Conservation (phyloP, 805 yeast species). For the Candida hispaniensis region DNA sequence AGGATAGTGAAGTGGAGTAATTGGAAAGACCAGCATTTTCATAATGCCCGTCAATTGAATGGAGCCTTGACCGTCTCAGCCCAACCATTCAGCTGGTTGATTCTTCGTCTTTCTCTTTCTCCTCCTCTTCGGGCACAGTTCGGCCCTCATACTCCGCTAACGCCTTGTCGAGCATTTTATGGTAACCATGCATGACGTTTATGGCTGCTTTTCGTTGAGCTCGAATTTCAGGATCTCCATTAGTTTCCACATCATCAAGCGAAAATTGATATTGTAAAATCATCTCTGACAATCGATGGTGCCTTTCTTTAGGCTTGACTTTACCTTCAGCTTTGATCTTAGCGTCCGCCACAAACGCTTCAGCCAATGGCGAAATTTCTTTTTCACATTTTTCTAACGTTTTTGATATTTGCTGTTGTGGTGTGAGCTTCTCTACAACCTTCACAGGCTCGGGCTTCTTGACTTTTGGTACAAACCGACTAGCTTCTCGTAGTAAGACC, state of each 20-base stretch:
- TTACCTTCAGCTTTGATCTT: conserved; percentile 20
- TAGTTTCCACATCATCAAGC: conserved; percentile 30
- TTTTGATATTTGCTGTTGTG: conserved; percentile 23
- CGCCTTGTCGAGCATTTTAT: conserved; percentile 23
- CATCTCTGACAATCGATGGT: conserved; percentile 28
- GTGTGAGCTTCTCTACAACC: conserved; percentile 17
- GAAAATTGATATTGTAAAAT: conserved; percentile 29
- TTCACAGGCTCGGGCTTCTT: conserved; percentile 16
- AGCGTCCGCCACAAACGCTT: conserved; percentile 19
- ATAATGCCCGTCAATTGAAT: no score
- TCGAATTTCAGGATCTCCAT: conserved; percentile 27
- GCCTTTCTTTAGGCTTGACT: conserved; percentile 24
- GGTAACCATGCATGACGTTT: conserved; percentile 27
- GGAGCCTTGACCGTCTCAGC: no score
- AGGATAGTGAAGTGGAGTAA: no score
- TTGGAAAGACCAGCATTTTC: no score
- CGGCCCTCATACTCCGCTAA: neutral
- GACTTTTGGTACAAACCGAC: conserved; percentile 4
- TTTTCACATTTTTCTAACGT: conserved; percentile 22
- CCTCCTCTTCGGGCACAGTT: no score
- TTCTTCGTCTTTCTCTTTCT: no score
- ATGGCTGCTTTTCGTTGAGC: conserved; percentile 27
- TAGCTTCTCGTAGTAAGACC: conserved; percentile 16
- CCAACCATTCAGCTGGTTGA: no score
- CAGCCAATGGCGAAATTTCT: conserved; percentile 23